Evolutionary conservation across 2,329 filamentous ascomycete genomes (phyloP), one percentile per base, ranked within the genome.

Genomic region (Paecilomyces formosus): DNA sequence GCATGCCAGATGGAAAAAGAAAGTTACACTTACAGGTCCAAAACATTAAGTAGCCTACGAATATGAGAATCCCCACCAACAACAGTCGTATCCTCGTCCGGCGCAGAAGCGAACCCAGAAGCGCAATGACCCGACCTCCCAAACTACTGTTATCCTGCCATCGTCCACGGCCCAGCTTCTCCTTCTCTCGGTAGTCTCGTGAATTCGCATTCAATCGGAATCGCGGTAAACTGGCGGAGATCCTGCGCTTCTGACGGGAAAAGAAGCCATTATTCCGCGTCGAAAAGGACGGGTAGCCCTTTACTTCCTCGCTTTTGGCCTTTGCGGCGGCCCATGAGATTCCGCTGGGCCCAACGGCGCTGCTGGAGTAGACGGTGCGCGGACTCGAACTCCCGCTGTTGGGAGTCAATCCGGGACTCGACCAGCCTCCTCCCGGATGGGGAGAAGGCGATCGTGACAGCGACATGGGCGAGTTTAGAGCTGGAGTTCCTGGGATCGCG

Each of bases 371-470:
- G 22, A 61, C 62, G 74, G 81, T 68, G 75, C 78, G 65, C 21
- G 89, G 88, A 70, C 86, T 91, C 39, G 85, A 85, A 64, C 84
- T 82, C 61, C 88, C 88, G 72, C 88, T 90, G 59, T 85, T 86
- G 61, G 88, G 86, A 69, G 85, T 88, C 70, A 90, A 82, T 63
- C 87, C 90, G 58, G 89, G 91, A 76, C 88, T 94, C 58, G 90
- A 86, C 92, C 93, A 97, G 66, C 92, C 92, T 70, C 90, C 91
- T 68, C 89, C 88, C 61, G 86, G 88, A 62, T 86, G 83, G 62
- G 92, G 93, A 58, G 91, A 96, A 55, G 92, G 90, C 70, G 90
- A 95, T 76, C 91, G 86, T 65, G 92, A 94, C 62, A 93, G 78
- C 65, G 89, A 89, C 92, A 96, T 96, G 68, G 66, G 63, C 62